Conservation (phyloP, 768 basidiomycete genomes). For the Lepiota subincarnata region DNA sequence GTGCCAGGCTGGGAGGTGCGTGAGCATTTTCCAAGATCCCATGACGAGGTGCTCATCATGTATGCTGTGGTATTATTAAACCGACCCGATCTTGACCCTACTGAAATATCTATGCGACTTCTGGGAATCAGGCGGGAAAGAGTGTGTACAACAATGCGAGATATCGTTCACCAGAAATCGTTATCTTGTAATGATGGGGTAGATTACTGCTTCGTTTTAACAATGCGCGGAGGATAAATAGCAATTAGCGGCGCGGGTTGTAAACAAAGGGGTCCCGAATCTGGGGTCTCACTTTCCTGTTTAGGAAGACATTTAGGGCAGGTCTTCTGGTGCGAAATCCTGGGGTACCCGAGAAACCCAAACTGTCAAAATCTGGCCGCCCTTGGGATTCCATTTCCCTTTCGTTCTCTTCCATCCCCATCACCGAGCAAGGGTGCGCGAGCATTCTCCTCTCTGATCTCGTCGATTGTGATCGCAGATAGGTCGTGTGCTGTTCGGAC, state of each 20-base stretch:
- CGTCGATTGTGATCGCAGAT: not conserved
- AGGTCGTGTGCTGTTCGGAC: not conserved
- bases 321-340: conserved; percentile 6
- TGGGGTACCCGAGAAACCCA: not conserved
- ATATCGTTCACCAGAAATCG: conserved; percentile 49
- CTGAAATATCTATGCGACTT: conserved; percentile 6
- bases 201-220: conserved; percentile 7
- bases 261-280: conserved; percentile 15
- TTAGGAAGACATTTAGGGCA: conserved; percentile 12
- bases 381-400: not conserved
- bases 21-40: conserved; percentile 16
- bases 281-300: conserved; percentile 17
- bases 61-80: conserved; percentile 20
- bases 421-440: not conserved
- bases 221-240: conserved; percentile 10
- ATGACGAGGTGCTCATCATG: conserved; percentile 17
- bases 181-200: conserved; percentile 30
- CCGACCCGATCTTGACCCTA: conserved; percentile 19
- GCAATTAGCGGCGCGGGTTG: conserved; percentile 3
- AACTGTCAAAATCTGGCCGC: not conserved
- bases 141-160: conserved; percentile 79
- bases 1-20: conserved; percentile 93
- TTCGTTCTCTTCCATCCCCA: conserved; percentile 7
- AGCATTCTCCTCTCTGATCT: not conserved
- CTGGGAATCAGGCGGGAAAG: conserved; percentile 64